Base-by-base conservation (phyloP, 331 rosid genomes). In the Malus hybrid region DNA sequence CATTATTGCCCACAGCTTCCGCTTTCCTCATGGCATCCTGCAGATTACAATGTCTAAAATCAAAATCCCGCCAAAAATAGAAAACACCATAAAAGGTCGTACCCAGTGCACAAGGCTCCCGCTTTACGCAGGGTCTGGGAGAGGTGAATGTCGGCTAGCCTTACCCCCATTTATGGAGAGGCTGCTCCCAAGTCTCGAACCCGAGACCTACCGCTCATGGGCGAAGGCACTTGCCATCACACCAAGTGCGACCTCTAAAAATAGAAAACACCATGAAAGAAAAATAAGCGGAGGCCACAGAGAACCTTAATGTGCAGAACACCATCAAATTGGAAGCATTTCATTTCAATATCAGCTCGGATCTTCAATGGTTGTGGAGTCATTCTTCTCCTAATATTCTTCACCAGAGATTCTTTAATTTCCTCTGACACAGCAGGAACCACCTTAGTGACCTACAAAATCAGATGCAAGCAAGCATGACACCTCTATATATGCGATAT, bases 291-390 rank as follows among this genome's bases (percentile, higher is more conserved):
- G 6, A 69, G 31, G 20, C 16, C 16, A 48, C 32, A 29, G 42
- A 76, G 50, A 52, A 94, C 97, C 96, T 95, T 95, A 61, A 95
- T 95, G 88, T 92, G 97, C 78, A 92, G 88, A 82, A 92, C 96
- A 55, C 99, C 99, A 79, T 95, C 99, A 84, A 95, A 92, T 76
- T 92, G 97, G 79, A 95, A 95, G 65, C 97, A 95, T 70, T 92
- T 95, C 97, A 95, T 88, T 82, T 95, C 99, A 61, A 94, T 90
- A 84, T 95, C 99, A 14, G 99, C 97, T 60, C 97, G 88, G 76
- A 95, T 92, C 86, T 95, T 95, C 91, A 92, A 75, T 24, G 99
- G 97, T 27, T 92, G 97, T 2, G 97, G 99, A 4, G 97, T 95
- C 99, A 95, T 92, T 75, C 97, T 85, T 81, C 97, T 89, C 84